phyloP scores from a whole-genome alignment of 2,329 filamentous ascomycete species.

The Fusarium concolor region DNA sequence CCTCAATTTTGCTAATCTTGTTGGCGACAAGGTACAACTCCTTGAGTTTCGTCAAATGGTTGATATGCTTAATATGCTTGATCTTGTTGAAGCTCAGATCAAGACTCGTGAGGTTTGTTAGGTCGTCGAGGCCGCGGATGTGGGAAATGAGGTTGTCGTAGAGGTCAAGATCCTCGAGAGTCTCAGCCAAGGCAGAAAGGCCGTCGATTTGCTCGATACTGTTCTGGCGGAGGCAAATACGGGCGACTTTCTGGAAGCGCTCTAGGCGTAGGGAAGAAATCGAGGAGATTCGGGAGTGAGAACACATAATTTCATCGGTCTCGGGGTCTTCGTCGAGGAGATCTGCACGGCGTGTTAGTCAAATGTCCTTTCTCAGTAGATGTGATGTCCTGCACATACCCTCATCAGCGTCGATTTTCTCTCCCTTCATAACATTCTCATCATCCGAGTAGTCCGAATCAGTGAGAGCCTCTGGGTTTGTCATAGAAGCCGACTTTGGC shows the following conservation, averaged over 20 bases:
- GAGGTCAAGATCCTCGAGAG: constrained; percentile 86
- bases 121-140: constrained; percentile 82
- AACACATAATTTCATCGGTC: constrained; percentile 84
- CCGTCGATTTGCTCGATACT: constrained; percentile 84
- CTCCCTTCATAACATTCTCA: constrained; percentile 74
- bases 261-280: constrained; percentile 83
- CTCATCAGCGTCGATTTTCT: constrained; percentile 85
- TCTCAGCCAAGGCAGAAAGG: constrained; percentile 72
- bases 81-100: constrained; percentile 99
- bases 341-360: constrained; percentile 56
- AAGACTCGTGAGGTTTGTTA: constrained; percentile 80
- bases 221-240: constrained; percentile 93
- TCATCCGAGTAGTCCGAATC: constrained; percentile 87
- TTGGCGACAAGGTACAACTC: constrained; percentile 96
- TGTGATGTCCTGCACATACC: constrained; percentile 58
- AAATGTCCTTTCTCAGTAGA: background rate
- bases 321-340: constrained; percentile 70
- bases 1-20: constrained; percentile 89
- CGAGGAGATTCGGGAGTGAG: constrained; percentile 86
- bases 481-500: constrained; percentile 69
- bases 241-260: constrained; percentile 80
- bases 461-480: constrained; percentile 84
- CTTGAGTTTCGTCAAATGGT: constrained; percentile 79
- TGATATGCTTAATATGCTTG: constrained; percentile 94
- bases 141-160: constrained; percentile 97